Evolutionary conservation across 2,329 filamentous ascomycete species (phyloP).

Genomic region (Xylariaceae sp.): DNA sequence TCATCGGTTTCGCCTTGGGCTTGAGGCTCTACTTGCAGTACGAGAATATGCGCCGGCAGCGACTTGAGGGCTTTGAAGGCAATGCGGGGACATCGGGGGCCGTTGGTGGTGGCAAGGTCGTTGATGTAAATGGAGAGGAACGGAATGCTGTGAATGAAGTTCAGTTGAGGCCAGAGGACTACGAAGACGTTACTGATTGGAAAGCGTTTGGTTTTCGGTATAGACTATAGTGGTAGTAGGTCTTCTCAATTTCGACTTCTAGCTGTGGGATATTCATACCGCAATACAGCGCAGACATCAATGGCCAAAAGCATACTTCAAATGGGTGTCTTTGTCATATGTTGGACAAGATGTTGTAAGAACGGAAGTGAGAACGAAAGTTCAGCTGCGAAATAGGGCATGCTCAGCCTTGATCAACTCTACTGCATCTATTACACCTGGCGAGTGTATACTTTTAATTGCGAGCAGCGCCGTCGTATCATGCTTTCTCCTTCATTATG

Average conservation of each 20-base stretch:
- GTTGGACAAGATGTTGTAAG: too few relatives aligned
- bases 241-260: too few relatives aligned
- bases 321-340: too few relatives aligned
- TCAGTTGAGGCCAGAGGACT: constrained; percentile 41
- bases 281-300: not conserved
- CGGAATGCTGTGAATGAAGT: constrained; percentile 31
- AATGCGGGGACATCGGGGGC: constrained; percentile 40
- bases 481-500: too few relatives aligned
- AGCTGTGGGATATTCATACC: not conserved
- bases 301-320: too few relatives aligned
- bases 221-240: constrained; percentile 35
- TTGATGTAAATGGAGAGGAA: constrained; percentile 21
- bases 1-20: constrained; percentile 39
- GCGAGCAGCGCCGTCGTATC: too few relatives aligned
- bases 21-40: constrained; percentile 47
- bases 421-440: too few relatives aligned
- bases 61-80: constrained; percentile 42
- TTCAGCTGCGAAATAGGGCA: not conserved
- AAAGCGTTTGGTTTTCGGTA: constrained; percentile 57
- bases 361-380: not conserved
- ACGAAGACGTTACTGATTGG: constrained; percentile 59
- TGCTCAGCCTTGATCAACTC: too few relatives aligned
- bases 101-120: constrained; percentile 35
- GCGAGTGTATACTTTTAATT: too few relatives aligned
- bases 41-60: constrained; percentile 40